Conservation (phyloP, 768 basidiomycete species). For the Candolleomyces aberdarensis region DNA sequence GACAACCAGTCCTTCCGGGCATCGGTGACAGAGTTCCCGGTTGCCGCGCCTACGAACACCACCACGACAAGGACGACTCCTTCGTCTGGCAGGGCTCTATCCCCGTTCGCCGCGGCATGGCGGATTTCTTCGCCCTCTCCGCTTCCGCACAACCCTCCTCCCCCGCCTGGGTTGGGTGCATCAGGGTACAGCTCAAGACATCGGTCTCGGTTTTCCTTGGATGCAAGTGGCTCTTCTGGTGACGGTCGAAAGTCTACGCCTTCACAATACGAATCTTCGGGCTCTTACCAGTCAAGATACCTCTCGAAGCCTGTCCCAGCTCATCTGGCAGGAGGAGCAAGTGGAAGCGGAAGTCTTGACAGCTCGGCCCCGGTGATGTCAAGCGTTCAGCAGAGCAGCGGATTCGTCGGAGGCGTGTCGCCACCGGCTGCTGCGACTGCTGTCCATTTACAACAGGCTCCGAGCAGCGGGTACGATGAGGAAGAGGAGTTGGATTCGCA, state of each 20-base stretch:
- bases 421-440: neutral
- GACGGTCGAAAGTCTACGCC: no score
- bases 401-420: neutral
- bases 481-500: neutral
- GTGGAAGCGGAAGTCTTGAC: neutral
- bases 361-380: neutral
- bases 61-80: constrained; percentile 2
- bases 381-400: neutral
- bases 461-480: neutral
- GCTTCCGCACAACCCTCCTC: neutral
- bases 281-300: neutral
- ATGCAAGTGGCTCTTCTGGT: neutral
- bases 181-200: neutral
- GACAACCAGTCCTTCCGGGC: constrained; percentile 1
- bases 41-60: constrained; percentile 9
- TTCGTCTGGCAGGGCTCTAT: constrained; percentile 1
- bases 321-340: neutral
- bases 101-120: neutral
- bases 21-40: constrained; percentile 1
- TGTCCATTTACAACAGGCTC: neutral
- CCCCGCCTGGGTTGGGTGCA: neutral
- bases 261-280: no score
- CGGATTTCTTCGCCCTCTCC: constrained; percentile 5
- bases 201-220: neutral
- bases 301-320: neutral